A percentile compares a stretch with the other conserved stretches of the same genome.
Evolutionary conservation across 1,284 basidiomycete genomes (phyloP).

Genomic region (Inonotus obliquus): DNA sequence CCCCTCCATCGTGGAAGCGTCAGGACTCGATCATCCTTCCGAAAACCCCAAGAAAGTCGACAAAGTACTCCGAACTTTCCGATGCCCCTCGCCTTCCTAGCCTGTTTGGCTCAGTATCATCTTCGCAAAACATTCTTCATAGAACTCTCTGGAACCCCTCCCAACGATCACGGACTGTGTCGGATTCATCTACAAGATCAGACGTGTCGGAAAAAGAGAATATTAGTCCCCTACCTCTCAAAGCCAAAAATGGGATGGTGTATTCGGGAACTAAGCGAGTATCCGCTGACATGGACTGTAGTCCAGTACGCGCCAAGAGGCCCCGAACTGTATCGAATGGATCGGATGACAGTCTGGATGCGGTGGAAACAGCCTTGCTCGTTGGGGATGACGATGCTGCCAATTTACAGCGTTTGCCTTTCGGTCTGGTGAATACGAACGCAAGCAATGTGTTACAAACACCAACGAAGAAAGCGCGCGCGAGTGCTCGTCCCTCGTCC

Average conservation of each 20-base stretch:
- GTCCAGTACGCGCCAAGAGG: constrained; percentile 10
- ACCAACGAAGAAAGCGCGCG: constrained; percentile 5
- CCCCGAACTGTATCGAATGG: constrained; percentile 1
- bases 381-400: background rate
- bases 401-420: background rate
- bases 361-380: constrained; percentile 1
- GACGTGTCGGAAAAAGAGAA: constrained; percentile 15
- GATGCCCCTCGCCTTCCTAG: constrained; percentile 7
- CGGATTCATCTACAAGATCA: background rate
- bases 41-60: background rate
- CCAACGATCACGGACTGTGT: background rate
- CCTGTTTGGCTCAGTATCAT: constrained; percentile 1
- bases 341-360: constrained; percentile 16
- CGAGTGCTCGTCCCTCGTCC: background rate
- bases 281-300: constrained; percentile 1
- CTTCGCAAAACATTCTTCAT: background rate
- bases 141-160: background rate
- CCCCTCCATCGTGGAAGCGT: background rate
- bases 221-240: background rate
- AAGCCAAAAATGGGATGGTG: background rate
- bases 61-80: background rate
- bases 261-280: constrained; percentile 9
- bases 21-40: background rate
- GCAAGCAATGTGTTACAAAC: background rate
- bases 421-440: background rate